phyloP scores from a whole-genome alignment of 1,139 yeast species.

The Scheffersomyces illinoinensis region DNA sequence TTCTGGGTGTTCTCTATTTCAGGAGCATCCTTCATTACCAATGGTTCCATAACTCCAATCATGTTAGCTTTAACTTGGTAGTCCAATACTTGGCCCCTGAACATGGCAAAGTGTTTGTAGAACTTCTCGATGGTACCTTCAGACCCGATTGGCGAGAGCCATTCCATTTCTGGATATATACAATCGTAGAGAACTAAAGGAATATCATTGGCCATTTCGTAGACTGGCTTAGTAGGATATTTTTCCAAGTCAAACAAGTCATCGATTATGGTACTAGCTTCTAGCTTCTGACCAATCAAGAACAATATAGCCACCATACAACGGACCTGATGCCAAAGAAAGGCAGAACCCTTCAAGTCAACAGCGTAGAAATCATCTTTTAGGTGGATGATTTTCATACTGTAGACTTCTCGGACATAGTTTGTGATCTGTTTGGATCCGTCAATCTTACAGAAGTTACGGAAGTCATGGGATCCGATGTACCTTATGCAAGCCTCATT shows the following conservation, averaged over 20 bases:
- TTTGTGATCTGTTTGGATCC: constrained; percentile 90
- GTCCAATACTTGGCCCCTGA: constrained; percentile 33
- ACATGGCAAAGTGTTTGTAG: constrained; percentile 27
- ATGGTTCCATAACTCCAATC: constrained; percentile 29
- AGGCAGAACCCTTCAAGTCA: constrained; percentile 85
- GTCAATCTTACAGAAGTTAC: constrained; percentile 93
- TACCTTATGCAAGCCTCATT: constrained; percentile 62
- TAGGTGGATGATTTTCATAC: constrained; percentile 50
- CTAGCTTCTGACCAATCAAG: constrained; percentile 77
- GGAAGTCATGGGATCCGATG: constrained; percentile 82
- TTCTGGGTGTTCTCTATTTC: constrained; percentile 17
- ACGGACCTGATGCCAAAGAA: constrained; percentile 97
- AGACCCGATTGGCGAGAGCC: constrained; percentile 42
- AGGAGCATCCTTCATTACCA: constrained; percentile 20
- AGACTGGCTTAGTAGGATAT: constrained; percentile 72
- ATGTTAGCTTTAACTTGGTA: constrained; percentile 37
- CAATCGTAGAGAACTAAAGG: constrained; percentile 90
- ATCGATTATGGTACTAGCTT: constrained; percentile 55
- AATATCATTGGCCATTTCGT: constrained; percentile 89
- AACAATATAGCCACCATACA: constrained; percentile 89
- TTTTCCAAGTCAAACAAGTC: constrained; percentile 59
- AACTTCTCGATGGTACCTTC: constrained; percentile 15
- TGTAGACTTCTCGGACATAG: constrained; percentile 58
- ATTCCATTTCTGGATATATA: constrained; percentile 68
- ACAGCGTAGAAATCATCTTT: constrained; percentile 59